Evolutionary conservation across 345 rosid genomes (phyloP).

Genomic region (Luvunga scandens): DNA sequence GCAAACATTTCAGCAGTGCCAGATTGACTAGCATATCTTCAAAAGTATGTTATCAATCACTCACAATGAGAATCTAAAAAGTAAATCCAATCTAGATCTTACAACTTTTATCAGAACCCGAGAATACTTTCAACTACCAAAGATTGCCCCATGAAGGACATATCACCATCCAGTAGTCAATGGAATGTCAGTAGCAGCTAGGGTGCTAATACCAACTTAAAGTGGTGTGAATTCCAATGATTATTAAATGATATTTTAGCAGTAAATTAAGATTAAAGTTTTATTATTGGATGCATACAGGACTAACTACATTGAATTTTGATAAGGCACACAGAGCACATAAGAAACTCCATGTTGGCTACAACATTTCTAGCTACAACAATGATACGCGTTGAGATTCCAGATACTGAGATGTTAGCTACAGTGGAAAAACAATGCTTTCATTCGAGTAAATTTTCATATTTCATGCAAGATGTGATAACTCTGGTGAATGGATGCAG

Average conservation of each 20-base stretch:
- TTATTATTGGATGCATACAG: not conserved
- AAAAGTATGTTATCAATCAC: not conserved
- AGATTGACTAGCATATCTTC: conserved; percentile 4
- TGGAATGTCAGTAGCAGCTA: conserved; percentile 12
- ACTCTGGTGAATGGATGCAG: not conserved
- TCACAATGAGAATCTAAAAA: conserved; percentile 24
- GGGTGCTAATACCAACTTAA: not conserved
- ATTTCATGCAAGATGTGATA: not conserved
- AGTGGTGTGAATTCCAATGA: not conserved
- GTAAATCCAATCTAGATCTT: conserved; percentile 4
- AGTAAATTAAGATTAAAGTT: conserved; percentile 1
- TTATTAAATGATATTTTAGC: not conserved
- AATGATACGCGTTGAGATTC: not conserved
- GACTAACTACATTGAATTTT: not conserved
- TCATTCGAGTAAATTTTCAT: not conserved
- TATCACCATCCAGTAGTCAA: conserved; percentile 19
- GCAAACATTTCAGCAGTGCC: conserved; percentile 15
- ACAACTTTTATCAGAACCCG: conserved; percentile 15
- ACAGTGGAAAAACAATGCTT: not conserved
- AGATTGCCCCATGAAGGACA: conserved; percentile 16
- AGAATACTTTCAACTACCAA: conserved; percentile 23
- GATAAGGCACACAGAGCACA: not conserved
- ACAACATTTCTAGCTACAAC: not conserved
- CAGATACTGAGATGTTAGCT: not conserved
- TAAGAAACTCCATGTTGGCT: not conserved